A percentile compares a stretch with the other conserved stretches of the same genome.
Conservation (phyloP, 2,329 filamentous ascomycete genomes). For the Fusarium humuli region DNA sequence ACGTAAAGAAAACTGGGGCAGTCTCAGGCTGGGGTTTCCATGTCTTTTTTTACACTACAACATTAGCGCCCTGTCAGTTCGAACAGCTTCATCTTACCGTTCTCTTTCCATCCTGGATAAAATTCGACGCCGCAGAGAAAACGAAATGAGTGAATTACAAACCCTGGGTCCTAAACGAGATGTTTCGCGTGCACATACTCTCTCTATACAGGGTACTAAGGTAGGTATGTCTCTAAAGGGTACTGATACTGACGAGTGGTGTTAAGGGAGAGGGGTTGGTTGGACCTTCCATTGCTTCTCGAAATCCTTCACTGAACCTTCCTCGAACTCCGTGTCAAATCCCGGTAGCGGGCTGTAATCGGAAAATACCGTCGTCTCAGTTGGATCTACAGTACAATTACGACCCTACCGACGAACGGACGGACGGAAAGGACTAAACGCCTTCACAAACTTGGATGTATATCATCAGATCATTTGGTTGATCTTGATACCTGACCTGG, state of each 20-base stretch:
- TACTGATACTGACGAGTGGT: not conserved
- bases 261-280: not conserved
- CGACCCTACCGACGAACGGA: not conserved
- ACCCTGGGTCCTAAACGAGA: not conserved
- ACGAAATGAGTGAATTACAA: not conserved
- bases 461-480: conserved; percentile 2
- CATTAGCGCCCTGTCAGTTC: conserved; percentile 5
- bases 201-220: not conserved
- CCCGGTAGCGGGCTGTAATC: conserved; percentile 4
- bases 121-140: not conserved
- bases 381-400: not conserved
- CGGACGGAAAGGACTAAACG: not conserved
- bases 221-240: not conserved
- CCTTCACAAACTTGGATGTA: not conserved
- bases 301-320: conserved; percentile 7
- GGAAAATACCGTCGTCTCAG: conserved; percentile 7
- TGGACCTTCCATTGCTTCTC: not conserved
- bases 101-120: not conserved
- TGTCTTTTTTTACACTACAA: conserved; percentile 11
- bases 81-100: conserved; percentile 15
- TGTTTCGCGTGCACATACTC: not conserved
- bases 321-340: conserved; percentile 4
- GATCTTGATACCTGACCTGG: not conserved
- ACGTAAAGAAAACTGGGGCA: conserved; percentile 26
- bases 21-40: conserved; percentile 29